A percentile compares a stretch with the other conserved stretches of the same genome.
phyloP scores from a whole-genome alignment of 2,329 filamentous ascomycete species.

The Chaetomium globosum region DNA sequence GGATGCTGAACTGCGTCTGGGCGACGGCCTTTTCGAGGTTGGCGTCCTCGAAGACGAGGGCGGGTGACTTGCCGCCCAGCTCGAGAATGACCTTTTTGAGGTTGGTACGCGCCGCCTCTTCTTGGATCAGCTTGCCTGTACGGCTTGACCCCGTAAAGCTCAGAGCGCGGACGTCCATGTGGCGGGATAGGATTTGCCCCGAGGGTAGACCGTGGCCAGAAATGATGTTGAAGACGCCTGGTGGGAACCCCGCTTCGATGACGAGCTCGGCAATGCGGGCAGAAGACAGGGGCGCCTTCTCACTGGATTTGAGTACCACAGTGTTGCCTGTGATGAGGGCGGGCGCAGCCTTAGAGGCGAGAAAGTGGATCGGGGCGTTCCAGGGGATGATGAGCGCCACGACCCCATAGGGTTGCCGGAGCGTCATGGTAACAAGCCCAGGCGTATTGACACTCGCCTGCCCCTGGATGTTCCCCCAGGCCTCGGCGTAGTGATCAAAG shows the following conservation, averaged over 20 bases:
- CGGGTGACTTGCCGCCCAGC: conserved; percentile 69
- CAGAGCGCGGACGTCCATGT: conserved; percentile 71
- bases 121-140: conserved; percentile 73
- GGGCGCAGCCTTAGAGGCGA: conserved; percentile 52
- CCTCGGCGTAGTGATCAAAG: conserved; percentile 49
- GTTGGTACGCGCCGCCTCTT: conserved; percentile 65
- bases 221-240: conserved; percentile 73
- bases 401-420: conserved; percentile 56
- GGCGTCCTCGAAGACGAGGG: conserved; percentile 67
- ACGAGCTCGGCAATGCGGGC: conserved; percentile 55
- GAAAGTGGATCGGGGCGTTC: conserved; percentile 54
- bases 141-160: conserved; percentile 75
- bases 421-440: conserved; percentile 50
- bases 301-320: conserved; percentile 56
- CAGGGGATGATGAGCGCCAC: conserved; percentile 61
- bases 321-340: conserved; percentile 54
- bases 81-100: conserved; percentile 68
- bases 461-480: conserved; percentile 49
- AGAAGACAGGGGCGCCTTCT: conserved; percentile 56
- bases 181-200: conserved; percentile 66
- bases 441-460: conserved; percentile 53
- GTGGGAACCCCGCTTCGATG: conserved; percentile 72
- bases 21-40: conserved; percentile 66
- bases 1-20: conserved; percentile 49
- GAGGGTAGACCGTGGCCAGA: conserved; percentile 70